Evolutionary conservation across 805 yeast genomes (phyloP).

Genomic region (Ogataea siamensis): DNA sequence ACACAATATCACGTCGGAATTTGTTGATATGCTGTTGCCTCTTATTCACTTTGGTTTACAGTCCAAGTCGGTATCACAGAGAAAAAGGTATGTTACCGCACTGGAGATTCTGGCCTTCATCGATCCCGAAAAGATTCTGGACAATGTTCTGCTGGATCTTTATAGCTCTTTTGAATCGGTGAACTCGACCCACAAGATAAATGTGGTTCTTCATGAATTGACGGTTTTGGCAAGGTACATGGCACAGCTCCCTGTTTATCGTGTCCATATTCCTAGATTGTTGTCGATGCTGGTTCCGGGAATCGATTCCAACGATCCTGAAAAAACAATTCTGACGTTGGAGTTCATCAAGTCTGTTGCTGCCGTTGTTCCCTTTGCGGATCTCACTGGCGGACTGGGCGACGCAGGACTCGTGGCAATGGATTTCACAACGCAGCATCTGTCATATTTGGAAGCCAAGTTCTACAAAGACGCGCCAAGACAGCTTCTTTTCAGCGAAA

Average conservation of each 20-base stretch:
- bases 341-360: slow-evolving; percentile 69
- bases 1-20: slow-evolving; percentile 18
- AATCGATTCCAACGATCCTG: slow-evolving; percentile 83
- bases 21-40: slow-evolving; percentile 47
- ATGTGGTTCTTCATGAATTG: slow-evolving; percentile 66
- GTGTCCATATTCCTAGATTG: slow-evolving; percentile 78
- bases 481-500: slow-evolving; percentile 21
- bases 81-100: slow-evolving; percentile 56
- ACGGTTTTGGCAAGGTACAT: slow-evolving; percentile 66
- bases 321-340: slow-evolving; percentile 65
- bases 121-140: slow-evolving; percentile 52
- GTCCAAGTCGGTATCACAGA: slow-evolving; percentile 58
- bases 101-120: slow-evolving; percentile 65
- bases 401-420: slow-evolving; percentile 40
- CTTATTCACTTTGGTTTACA: slow-evolving; percentile 70
- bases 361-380: slow-evolving; percentile 68
- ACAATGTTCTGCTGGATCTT: slow-evolving; percentile 61
- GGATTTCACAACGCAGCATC: slow-evolving; percentile 65
- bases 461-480: slow-evolving; percentile 35
- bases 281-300: slow-evolving; percentile 71
- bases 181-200: slow-evolving; percentile 75
- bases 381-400: slow-evolving; percentile 46
- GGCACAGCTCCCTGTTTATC: slow-evolving; percentile 56
- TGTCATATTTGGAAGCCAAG: slow-evolving; percentile 49
- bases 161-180: slow-evolving; percentile 68